Evolutionary conservation across 176 grass and related monocot genomes (phyloP), one percentile per base, ranked within the genome.

Genomic region (Eleusine coracana): DNA sequence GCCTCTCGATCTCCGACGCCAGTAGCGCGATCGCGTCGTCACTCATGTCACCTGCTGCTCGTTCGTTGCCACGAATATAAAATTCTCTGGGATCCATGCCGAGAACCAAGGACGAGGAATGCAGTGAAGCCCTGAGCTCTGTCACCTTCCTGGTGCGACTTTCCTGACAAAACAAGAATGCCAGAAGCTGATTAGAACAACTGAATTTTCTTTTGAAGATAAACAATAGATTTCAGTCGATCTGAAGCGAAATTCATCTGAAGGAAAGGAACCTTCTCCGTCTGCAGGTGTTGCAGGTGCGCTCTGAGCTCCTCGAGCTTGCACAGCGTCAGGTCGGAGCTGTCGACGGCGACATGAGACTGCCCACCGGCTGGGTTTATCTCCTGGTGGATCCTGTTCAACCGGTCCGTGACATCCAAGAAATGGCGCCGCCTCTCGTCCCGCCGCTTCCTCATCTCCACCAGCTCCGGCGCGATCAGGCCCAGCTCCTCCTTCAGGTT

Each of bases 401-500:
- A 80, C 20, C 84, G 83, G 5, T 80, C 82, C 50, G 74, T 70
- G 28, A 92, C 75, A 67, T 98, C 86, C 1, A 76, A 6, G 70
- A 98, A 83, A 50, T 95, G 87, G 38, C 71, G 81, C 82, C 84
- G 67, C 69, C 89, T 80, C 34, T 91, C 88, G 42, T 89, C 87
- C 80, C 80, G 80, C 42, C 75, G 86, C 66, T 25, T 64, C 77
- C 71, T 58, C 91, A 85, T 90, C 74, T 91, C 92, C 75, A 82
- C 85, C 20, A 98, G 76, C 76, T 95, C 84, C 76, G 89, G 87
- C 72, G 59, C 29, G 82, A 93, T 86, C 40, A 71, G 15, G 42
- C 83, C 68, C n/a, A 98, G 80, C 84, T 92, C 89, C 78, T 93
- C 91, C 85, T 83, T 90, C 25, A 98, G 80, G 66, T 20, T 94